A percentile compares a stretch with the other conserved stretches of the same genome.
Evolutionary conservation across 805 yeast genomes (phyloP).

Genomic region (Spathaspora passalidarum): DNA sequence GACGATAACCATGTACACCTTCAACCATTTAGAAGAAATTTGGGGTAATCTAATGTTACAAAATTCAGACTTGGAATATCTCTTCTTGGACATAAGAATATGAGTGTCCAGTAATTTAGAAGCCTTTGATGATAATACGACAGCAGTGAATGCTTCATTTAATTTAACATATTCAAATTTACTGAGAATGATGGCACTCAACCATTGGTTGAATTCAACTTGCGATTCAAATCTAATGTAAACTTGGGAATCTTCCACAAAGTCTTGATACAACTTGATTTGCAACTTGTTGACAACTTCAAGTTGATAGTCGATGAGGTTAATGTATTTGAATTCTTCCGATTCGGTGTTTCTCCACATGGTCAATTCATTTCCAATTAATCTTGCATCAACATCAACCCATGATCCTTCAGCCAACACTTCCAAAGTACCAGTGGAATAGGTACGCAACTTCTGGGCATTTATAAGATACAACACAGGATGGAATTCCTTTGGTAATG

Average conservation of each 20-base stretch:
- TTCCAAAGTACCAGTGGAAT: conserved; percentile 51
- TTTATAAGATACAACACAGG: conserved; percentile 70
- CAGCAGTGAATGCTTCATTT: conserved; percentile 66
- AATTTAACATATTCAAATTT: conserved; percentile 55
- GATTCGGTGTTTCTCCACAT: conserved; percentile 37
- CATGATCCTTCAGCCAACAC: conserved; percentile 26
- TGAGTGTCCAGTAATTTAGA: conserved; percentile 55
- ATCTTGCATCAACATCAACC: conserved; percentile 33
- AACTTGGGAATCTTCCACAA: conserved; percentile 20
- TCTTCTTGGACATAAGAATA: conserved; percentile 51
- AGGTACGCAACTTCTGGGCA: conserved; percentile 67
- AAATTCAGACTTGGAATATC: conserved; percentile 55
- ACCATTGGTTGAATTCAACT: conserved; percentile 33
- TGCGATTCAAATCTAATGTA: conserved; percentile 20
- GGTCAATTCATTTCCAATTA: conserved; percentile 55
- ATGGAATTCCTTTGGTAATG: conserved; percentile 59
- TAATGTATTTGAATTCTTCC: conserved; percentile 48
- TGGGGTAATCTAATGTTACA: conserved; percentile 60
- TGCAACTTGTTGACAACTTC: conserved; percentile 12
- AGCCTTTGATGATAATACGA: conserved; percentile 56
- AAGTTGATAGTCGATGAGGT: conserved; percentile 43
- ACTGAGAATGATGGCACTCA: conserved; percentile 50
- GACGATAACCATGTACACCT: conserved; percentile 47
- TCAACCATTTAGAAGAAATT: conserved; percentile 56
- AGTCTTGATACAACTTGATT: conserved; percentile 27